Base-by-base conservation (phyloP, 2,329 filamentous ascomycete genomes). In the Trichoderma sp. region DNA sequence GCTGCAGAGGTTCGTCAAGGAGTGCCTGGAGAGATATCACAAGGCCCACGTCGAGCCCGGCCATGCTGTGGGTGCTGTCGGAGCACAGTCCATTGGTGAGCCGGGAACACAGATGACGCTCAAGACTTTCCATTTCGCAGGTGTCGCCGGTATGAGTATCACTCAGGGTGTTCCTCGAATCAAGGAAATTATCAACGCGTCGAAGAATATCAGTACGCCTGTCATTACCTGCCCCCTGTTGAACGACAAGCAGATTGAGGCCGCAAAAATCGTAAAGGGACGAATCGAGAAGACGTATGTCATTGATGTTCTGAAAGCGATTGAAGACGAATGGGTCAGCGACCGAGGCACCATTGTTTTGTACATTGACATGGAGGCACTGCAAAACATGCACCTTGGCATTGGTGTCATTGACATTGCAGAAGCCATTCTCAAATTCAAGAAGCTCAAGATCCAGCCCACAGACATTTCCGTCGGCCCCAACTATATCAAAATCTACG, bases 131-230 rank as follows among this genome's bases (percentile, higher is more conserved):
- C 97, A 98, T 93, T 99, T 99, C 87, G 97, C 97, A 82, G 97
- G 97, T 93, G 97, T 99, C 78, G 97, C 97, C 60, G 96, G 96
- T 83, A 98, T 99, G 97, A 98, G 95, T 89, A 98, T 99, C 82
- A 99, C 97, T 0, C 95, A 98, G 82, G 97, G 97, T 94, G 97
- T 99, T 7, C 97, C 97, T 1, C 96, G 97, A 92, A 99, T 99
- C 87, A 99, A 99, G 86, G 97, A 99, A 88, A 99, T 99, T 79
- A 99, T 99, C 91, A 99, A 99, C 85, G 97, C 97, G 6, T 98
- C 95, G 9, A 97, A 95, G 83, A 88, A 88, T 67, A 99, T 99
- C 84, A 97, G 94, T 83, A 99, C 97, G 0, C 97, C 97, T 0
- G 93, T 99, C 82, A 97, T 99, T 79, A 92, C 91, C 6, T 98